Conservation (phyloP, 1,139 yeast species). For the Eremothecium coryli region DNA sequence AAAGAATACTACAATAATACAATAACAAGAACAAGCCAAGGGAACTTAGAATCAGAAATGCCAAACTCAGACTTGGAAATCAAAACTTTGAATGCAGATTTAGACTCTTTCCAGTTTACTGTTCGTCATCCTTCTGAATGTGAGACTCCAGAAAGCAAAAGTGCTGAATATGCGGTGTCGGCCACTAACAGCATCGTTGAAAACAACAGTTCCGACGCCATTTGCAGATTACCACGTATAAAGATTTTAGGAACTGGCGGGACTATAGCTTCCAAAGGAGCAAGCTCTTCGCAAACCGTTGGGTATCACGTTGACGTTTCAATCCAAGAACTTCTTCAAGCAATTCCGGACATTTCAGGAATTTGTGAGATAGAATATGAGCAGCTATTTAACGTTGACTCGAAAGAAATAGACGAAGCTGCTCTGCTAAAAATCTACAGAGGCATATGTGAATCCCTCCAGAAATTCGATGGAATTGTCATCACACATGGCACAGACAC, state of each 20-base stretch:
- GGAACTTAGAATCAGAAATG: conserved; percentile 17
- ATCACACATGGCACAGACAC: conserved; percentile 71
- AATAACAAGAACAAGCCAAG: too few species aligned
- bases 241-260: conserved; percentile 68
- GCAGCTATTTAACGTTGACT: conserved; percentile 56
- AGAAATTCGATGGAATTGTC: conserved; percentile 43
- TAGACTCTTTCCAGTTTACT: conserved; percentile 26
- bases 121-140: conserved; percentile 16
- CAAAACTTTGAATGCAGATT: conserved; percentile 28
- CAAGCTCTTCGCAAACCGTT: conserved; percentile 48
- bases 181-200: neutral
- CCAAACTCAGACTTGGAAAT: conserved; percentile 25
- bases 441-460: conserved; percentile 35
- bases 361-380: conserved; percentile 54
- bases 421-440: conserved; percentile 34
- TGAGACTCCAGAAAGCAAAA: neutral
- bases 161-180: neutral
- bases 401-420: conserved; percentile 47
- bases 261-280: conserved; percentile 61
- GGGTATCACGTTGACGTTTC: conserved; percentile 62
- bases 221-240: conserved; percentile 32
- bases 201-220: too few species aligned
- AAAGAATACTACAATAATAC: too few species aligned
- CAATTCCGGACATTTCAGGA: conserved; percentile 53
- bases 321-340: conserved; percentile 48